These are phyloP conservation scores for Hericium erinaceus DNA, from an alignment of 768 basidiomycete genomes.

Conservation along the genomic window DNA sequence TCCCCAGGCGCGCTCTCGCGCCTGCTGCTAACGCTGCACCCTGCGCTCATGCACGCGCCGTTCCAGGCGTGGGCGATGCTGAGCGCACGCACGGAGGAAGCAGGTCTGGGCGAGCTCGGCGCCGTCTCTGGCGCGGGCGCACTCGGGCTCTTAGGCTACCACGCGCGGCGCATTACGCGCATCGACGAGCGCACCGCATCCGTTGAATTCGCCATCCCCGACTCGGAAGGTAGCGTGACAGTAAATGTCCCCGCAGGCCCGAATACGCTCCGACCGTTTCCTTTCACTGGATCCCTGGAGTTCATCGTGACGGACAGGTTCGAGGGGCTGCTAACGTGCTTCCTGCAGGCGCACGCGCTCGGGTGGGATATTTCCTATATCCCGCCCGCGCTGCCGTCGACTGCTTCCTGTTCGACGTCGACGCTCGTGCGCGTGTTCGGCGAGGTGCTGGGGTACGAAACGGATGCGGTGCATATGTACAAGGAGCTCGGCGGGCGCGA, in stretches of 20 bases:
- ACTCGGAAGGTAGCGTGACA: constrained; percentile 20
- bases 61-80: constrained; percentile 58
- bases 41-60: constrained; percentile 43
- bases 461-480: constrained; percentile 53
- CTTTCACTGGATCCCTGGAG: constrained; percentile 26
- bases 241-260: constrained; percentile 43
- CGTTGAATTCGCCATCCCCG: constrained; percentile 32
- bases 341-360: constrained; percentile 54
- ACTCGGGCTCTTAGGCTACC: constrained; percentile 44
- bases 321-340: constrained; percentile 46
- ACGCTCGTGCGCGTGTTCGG: constrained; percentile 47
- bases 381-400: constrained; percentile 47
- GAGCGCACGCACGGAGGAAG: constrained; percentile 43
- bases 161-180: constrained; percentile 31
- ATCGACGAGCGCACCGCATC: constrained; percentile 30
- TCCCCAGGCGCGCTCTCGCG: constrained; percentile 42
- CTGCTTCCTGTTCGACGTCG: constrained; percentile 52
- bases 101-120: constrained; percentile 43
- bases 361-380: constrained; percentile 59
- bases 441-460: constrained; percentile 49
- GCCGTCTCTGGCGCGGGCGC: constrained; percentile 35
- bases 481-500: constrained; percentile 63
- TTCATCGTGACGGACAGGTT: constrained; percentile 43
- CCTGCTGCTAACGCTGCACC: constrained; percentile 50
- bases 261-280: constrained; percentile 35